Evolutionary conservation across 768 basidiomycete species (phyloP), one percentile per base, ranked within the genome.

Genomic region (Tricholoma sp.): DNA sequence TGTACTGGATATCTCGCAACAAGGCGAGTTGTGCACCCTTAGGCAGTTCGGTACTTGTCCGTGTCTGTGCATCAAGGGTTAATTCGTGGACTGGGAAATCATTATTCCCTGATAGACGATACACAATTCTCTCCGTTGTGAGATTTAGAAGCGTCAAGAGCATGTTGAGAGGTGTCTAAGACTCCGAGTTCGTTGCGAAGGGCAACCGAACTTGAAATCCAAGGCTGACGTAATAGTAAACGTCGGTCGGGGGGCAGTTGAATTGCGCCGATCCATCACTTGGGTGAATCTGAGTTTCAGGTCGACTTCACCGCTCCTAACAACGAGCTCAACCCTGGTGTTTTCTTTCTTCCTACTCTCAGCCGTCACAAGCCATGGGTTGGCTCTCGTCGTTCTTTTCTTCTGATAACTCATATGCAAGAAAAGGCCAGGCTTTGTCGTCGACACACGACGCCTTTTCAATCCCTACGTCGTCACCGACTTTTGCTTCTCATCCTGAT

Each of bases 381-480:
- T 91, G 89, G 89, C 73, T 91, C 50, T 72, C 79, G 27, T 82
- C 83, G 62, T 74, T 89, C 56, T 90, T 91, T 72, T 76, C 80
- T 19, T 67, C 77, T 53, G 77, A 80, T 60, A 70, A 70, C 50
- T 67, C 76, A 65, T 78, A 76, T 59, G 65, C 77, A 32, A 74
- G 83, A 57, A 79, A 79, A 67, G 80, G 81, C 55, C 85, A 86
- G 69, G 83, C 88, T 27, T 82, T 94, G 62, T 83, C 82, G 31
- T 84, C 83, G 14, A 94, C 93, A 5, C 83, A 88, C 67, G 92
- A 94, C 69, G 92, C 94, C 60, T 95, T 95, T 73, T 88, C 89
- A 50, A 78, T 96, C 32, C 89, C 91, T 46, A 84, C 84, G 3
- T 82, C 85, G 22, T 88, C 89, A 22, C 88, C 88, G 14, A 74